Base-by-base conservation (phyloP, 179 eudicot genomes). In the Silene vulgaris region DNA sequence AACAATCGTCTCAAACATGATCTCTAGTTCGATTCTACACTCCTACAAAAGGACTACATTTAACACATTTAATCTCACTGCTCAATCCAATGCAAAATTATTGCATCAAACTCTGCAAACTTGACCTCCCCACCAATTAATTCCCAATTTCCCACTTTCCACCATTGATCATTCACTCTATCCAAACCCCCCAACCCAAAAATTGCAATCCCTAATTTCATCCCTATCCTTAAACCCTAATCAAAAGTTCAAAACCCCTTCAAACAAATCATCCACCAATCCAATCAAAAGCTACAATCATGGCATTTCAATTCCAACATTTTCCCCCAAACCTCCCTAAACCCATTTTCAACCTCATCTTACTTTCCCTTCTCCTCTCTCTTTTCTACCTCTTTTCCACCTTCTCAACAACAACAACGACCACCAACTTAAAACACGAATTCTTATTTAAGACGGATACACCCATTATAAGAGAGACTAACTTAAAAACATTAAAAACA, bases 301-400 rank as follows among this genome's bases (percentile, higher is more conserved):
- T 78, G 80, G 72, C 59, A 72, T 71, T 71, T 43, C 66, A 37
- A 29, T 71, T 77, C 75, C 64, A 19, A 20, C 65, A 12, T 52
- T 19, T 77, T 4, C 14, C 45, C 29, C 14, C n/a, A n/a, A 28
- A 13, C 23, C 7, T 59, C 69, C 77, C 59, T 37, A 78, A 73
- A 3, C 77, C 81, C 74, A 57, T 78, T 59, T 11, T 66, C 73
- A 73, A 20, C n/a, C 43, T 73, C 69, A 66, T 67, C 74, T 40
- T 74, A 1, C 2, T 69, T 6, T 16, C 62, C 26, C 69, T 74
- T 8, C 59, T 87, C 65, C 72, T 87, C 59, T 82, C 87, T 5
- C 68, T 87, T 57, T 80, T 67, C 73, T 84, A 77, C 79, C 72
- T 81, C 43, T 74, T 88, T 8, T 81, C 81, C 78, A 79, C 85